These are phyloP conservation scores for Allomyces arbusculus DNA, from an alignment of 192 early-diverging fungal species.

Conservation along the genomic window DNA sequence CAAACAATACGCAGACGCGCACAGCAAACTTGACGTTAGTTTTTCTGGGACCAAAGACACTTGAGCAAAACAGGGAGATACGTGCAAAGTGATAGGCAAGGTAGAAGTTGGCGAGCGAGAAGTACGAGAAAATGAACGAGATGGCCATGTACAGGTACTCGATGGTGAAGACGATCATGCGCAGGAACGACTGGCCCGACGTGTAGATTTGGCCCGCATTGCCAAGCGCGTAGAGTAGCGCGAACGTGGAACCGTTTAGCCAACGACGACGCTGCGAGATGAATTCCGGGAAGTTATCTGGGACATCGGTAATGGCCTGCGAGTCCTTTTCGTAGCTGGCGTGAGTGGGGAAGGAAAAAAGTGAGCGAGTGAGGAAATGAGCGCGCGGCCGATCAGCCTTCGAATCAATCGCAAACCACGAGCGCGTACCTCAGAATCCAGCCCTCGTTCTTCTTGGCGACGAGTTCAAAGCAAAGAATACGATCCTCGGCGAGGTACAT, in stretches of 20 bases:
- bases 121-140: conserved; percentile 42
- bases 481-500: conserved; percentile 52
- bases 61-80: too few relatives aligned
- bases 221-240: conserved; percentile 43
- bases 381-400: too few relatives aligned
- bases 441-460: conserved; percentile 39
- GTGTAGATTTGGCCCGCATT: conserved; percentile 42
- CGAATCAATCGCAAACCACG: too few relatives aligned
- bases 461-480: conserved; percentile 60
- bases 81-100: conserved; percentile 30
- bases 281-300: conserved; percentile 45
- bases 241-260: conserved; percentile 72
- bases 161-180: conserved; percentile 41
- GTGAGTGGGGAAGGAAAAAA: too few relatives aligned
- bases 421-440: conserved; percentile 31
- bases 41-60: too few relatives aligned
- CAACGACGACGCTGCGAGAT: conserved; percentile 60
- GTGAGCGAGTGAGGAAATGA: too few relatives aligned
- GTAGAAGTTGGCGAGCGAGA: conserved; percentile 35
- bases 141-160: conserved; percentile 47
- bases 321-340: conserved; percentile 36
- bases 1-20: too few relatives aligned
- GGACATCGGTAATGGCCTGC: conserved; percentile 57
- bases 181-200: conserved; percentile 36
- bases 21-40: too few relatives aligned